Percentiles rank a stretch among this genome's conserved stretches.
These are phyloP conservation scores for Helicocarpus griseus DNA, from an alignment of 2,329 filamentous ascomycete species.

Conservation along the genomic window DNA sequence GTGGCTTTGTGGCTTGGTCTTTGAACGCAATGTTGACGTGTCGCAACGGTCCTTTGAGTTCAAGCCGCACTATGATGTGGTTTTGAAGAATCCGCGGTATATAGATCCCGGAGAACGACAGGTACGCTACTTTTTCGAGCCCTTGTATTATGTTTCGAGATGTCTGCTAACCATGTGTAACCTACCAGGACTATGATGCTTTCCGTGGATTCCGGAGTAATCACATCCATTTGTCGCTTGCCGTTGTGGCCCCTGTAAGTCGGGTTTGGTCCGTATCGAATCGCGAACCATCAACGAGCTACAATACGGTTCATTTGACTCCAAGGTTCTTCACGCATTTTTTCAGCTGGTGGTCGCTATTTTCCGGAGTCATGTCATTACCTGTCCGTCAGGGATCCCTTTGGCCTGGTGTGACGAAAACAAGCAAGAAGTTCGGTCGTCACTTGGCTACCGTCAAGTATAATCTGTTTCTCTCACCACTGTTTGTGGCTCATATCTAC, in stretches of 20 bases:
- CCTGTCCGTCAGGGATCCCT: slow-evolving; percentile 85
- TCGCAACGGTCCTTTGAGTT: slow-evolving; percentile 76
- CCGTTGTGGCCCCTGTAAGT: slow-evolving; percentile 75
- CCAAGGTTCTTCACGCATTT: slow-evolving; percentile 98
- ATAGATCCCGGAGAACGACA: slow-evolving; percentile 49
- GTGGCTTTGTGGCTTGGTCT: slow-evolving; percentile 84
- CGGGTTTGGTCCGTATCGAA: slow-evolving; percentile 76
- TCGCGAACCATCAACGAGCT: slow-evolving; percentile 70
- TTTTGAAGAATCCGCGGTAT: slow-evolving; percentile 70
- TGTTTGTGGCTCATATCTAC: slow-evolving; percentile 95
- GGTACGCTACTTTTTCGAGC: slow-evolving; percentile 21
- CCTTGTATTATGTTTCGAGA: background rate
- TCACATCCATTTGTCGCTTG: slow-evolving; percentile 91
- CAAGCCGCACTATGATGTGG: slow-evolving; percentile 82
- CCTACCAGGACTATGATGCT: slow-evolving; percentile 62
- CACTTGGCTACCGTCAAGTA: slow-evolving; percentile 99
- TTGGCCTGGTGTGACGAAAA: slow-evolving; percentile 89
- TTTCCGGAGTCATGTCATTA: slow-evolving; percentile 87
- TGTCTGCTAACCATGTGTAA: too few species aligned
- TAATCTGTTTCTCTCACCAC: slow-evolving; percentile 78
- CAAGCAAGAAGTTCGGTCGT: slow-evolving; percentile 95
- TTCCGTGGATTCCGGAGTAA: slow-evolving; percentile 93
- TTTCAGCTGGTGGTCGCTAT: slow-evolving; percentile 95
- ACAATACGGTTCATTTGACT: slow-evolving; percentile 91
- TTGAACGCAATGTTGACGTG: slow-evolving; percentile 69